phyloP scores from a whole-genome alignment of 2,329 filamentous ascomycete species.

The Pseudonectria buxi region DNA sequence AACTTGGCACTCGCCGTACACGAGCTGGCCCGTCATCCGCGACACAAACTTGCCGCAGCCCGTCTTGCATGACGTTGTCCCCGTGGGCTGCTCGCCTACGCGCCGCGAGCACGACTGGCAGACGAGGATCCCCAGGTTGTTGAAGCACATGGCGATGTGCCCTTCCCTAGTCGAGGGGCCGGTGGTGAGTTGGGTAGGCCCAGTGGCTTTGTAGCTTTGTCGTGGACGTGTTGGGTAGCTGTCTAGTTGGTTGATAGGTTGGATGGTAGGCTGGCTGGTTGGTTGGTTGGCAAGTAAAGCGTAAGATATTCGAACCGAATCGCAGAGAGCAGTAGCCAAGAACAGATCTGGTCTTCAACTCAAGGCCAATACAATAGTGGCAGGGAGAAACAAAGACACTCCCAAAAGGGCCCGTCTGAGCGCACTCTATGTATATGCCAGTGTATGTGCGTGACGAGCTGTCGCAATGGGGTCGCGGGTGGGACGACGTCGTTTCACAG shows the following conservation, averaged over 20 bases:
- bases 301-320: too few relatives aligned
- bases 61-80: conserved; percentile 16
- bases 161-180: not conserved
- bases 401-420: too few relatives aligned
- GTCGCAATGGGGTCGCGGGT: conserved; percentile 1
- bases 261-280: too few relatives aligned
- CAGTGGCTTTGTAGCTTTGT: not conserved
- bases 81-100: conserved; percentile 17
- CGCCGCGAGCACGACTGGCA: conserved; percentile 17
- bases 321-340: too few relatives aligned
- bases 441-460: too few relatives aligned
- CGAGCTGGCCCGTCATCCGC: conserved; percentile 15
- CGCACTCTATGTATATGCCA: too few relatives aligned
- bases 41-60: conserved; percentile 23
- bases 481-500: conserved; percentile 13
- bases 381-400: too few relatives aligned
- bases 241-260: too few relatives aligned
- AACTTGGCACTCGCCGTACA: conserved; percentile 19
- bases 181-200: not conserved
- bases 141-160: conserved; percentile 14
- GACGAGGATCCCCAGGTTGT: conserved; percentile 17
- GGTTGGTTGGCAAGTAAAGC: too few relatives aligned
- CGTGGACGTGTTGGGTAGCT: too few relatives aligned
- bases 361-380: too few relatives aligned
- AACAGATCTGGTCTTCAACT: too few relatives aligned